A percentile compares a stretch with the other conserved stretches of the same genome.
phyloP scores from a whole-genome alignment of 2,329 filamentous ascomycete species.

The Monosporascus sp. region DNA sequence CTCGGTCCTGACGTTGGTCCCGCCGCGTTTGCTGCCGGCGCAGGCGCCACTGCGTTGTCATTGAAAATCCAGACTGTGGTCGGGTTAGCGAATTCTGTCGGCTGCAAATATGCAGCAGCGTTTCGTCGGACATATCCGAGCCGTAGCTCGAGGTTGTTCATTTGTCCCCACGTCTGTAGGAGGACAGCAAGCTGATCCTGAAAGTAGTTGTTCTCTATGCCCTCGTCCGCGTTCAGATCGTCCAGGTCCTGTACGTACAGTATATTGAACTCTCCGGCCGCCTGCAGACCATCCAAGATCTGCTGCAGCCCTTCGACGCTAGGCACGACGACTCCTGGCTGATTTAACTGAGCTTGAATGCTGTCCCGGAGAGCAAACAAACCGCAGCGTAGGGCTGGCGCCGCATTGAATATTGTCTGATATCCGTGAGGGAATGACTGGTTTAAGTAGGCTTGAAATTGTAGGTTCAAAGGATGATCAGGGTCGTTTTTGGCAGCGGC shows the following conservation, averaged over 20 bases:
- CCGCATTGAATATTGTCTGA: not conserved
- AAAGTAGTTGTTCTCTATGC: not conserved
- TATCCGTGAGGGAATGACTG: constrained; percentile 6
- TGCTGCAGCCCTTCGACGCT: not conserved
- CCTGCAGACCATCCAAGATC: not conserved
- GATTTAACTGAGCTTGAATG: constrained; percentile 6
- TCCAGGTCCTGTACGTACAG: not conserved
- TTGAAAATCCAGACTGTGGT: too few species aligned
- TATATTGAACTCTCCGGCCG: not conserved
- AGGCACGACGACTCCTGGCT: not conserved
- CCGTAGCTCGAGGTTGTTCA: not conserved
- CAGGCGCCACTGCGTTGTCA: too few species aligned
- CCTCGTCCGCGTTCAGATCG: not conserved
- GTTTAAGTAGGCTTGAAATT: not conserved
- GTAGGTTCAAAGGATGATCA: not conserved
- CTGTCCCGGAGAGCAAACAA: constrained; percentile 10
- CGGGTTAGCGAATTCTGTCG: too few species aligned
- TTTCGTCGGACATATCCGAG: not conserved
- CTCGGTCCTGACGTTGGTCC: too few species aligned
- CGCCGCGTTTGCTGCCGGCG: too few species aligned
- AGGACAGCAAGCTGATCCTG: not conserved
- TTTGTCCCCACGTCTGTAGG: not conserved
- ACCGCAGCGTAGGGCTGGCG: constrained; percentile 2
- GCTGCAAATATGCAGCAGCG: too few species aligned
- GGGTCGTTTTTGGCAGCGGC: too few species aligned